Base-by-base conservation (phyloP, 495 filamentous ascomycete genomes). In the Lichenothelia convexa region DNA sequence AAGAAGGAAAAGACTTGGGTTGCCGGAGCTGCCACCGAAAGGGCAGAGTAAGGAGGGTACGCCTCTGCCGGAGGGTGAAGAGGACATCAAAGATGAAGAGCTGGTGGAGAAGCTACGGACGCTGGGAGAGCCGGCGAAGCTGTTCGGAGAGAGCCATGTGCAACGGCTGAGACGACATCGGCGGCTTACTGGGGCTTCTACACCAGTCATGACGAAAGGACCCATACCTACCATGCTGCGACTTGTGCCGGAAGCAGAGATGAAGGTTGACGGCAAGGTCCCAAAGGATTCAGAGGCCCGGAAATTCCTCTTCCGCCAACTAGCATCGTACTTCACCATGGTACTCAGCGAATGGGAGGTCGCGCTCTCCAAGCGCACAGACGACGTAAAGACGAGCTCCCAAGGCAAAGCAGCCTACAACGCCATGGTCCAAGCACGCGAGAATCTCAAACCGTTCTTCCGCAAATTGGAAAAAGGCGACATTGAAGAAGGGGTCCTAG, bases 291-390 rank as follows among this genome's bases (percentile, higher is more conserved):
- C 34, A 15, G 65, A 64, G 11, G 70, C 55, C 0, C 68, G 70
- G 8, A 53, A 63, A 16, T 78, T 73, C 51, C 60, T 97, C 23
- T 85, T 77, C 66, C 69, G 86, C 1, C 89, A 97, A 58, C 64
- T 97, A 38, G 77, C 77, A 4, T 81, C 77, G 11, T 97, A 92
- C 54, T 95, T 97, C 64, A 80, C 76, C 42, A 78, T 97, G 74
- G 72, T 97, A 15, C 62, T 97, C 26, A 64, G 60, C 21, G 89
- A 92, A 56, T 97, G 91, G 91, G 75, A 80, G 44, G 35, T 57
- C 19, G 82, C 85, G 26, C 64, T 97, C 30, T 72, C 76, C 3
- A 64, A 66, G 19, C 78, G 87, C 32, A 51, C 67, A 24, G 40
- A 59, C 1, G 59, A 67, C 5, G 71, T 79, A 26, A 72, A 74